Percentiles rank a stretch among this genome's conserved stretches.
Conservation (phyloP, 108 stramenopile species). For the Nannochloropsis gaditana region DNA sequence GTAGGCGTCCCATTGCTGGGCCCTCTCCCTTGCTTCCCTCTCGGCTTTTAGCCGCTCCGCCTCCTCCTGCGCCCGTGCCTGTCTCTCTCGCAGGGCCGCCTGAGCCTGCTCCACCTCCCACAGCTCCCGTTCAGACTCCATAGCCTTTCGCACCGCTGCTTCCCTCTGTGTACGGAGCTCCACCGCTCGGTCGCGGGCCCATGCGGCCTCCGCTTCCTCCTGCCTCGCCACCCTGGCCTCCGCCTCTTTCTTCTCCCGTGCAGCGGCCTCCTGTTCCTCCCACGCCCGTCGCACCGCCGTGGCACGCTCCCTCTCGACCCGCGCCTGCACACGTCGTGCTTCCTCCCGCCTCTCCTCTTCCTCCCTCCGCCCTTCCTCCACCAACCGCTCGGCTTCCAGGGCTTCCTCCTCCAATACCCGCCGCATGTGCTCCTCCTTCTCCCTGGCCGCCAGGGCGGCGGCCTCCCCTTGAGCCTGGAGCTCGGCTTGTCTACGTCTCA, state of each 20-base stretch:
- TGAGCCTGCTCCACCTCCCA: background rate
- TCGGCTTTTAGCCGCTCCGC: background rate
- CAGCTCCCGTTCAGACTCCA: background rate
- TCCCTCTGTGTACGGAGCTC: background rate
- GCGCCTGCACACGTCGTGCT: background rate
- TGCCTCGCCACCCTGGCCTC: background rate
- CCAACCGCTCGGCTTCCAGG: background rate
- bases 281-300: background rate
- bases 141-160: background rate
- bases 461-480: background rate
- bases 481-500: background rate
- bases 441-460: background rate
- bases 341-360: slow-evolving; percentile 8
- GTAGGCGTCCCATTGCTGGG: background rate
- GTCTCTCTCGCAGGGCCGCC: slow-evolving; percentile 3
- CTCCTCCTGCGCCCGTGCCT: background rate
- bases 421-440: background rate
- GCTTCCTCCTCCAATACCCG: background rate
- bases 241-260: background rate
- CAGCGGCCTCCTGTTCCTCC: background rate
- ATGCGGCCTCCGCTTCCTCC: background rate
- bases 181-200: background rate
- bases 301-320: background rate
- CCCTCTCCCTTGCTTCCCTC: background rate
- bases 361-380: background rate